These are phyloP conservation scores for Starmera dryadoides DNA, from an alignment of 805 yeast genomes.

Conservation along the genomic window DNA sequence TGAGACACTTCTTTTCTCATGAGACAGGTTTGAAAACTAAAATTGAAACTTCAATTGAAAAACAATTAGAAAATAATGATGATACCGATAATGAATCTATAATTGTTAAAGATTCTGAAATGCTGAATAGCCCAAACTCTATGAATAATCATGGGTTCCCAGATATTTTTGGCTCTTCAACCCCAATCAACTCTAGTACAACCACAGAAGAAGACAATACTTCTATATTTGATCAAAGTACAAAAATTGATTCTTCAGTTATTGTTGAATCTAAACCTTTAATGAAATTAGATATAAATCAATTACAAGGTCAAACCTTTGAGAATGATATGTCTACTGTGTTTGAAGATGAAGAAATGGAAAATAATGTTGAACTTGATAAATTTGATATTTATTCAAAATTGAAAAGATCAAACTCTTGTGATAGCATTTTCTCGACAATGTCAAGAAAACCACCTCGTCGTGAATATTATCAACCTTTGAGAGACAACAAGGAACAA, in stretches of 20 bases:
- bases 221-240: constrained; percentile 1
- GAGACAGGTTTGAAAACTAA: constrained; percentile 18
- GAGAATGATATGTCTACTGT: not conserved
- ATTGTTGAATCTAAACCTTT: too few relatives aligned
- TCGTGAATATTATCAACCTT: constrained; percentile 5
- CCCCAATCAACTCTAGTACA: too few relatives aligned
- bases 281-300: too few relatives aligned
- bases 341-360: not conserved
- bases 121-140: constrained; percentile 6
- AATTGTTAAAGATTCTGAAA: constrained; percentile 10
- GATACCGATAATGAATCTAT: constrained; percentile 4
- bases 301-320: too few relatives aligned
- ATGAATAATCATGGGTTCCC: too few relatives aligned
- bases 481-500: constrained; percentile 14
- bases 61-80: not conserved
- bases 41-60: not conserved
- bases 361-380: not conserved
- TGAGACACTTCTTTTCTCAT: constrained; percentile 19
- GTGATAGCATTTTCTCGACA: constrained; percentile 20
- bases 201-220: not conserved
- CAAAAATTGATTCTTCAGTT: not conserved
- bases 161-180: too few relatives aligned
- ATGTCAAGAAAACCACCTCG: constrained; percentile 11
- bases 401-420: constrained; percentile 21
- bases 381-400: not conserved